Evolutionary conservation across 2,329 filamentous ascomycete species (phyloP).

Genomic region (Mollisia scopiformis): DNA sequence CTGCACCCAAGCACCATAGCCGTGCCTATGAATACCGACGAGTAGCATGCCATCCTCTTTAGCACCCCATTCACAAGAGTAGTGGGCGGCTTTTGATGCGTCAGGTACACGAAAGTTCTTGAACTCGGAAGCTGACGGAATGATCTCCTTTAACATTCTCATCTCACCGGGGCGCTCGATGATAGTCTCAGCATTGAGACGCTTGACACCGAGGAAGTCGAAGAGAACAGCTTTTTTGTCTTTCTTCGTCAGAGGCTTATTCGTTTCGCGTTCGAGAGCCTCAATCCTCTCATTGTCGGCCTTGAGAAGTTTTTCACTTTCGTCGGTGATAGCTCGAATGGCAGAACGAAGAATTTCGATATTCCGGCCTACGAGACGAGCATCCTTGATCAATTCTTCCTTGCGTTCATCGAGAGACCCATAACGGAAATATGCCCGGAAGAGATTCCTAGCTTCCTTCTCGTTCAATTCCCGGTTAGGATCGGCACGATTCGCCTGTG

Average conservation of each 20-base stretch:
- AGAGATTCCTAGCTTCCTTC: slow-evolving; percentile 90
- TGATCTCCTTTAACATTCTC: slow-evolving; percentile 77
- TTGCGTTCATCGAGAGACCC: slow-evolving; percentile 87
- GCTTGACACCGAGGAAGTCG: slow-evolving; percentile 90
- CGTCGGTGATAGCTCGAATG: slow-evolving; percentile 67
- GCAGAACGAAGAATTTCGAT: slow-evolving; percentile 76
- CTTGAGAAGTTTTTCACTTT: slow-evolving; percentile 73
- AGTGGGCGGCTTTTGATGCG: slow-evolving; percentile 89
- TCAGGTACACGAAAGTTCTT: slow-evolving; percentile 85
- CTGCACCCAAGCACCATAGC: slow-evolving; percentile 92
- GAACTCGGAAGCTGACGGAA: slow-evolving; percentile 69
- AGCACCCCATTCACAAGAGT: slow-evolving; percentile 89
- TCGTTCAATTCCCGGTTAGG: slow-evolving; percentile 88
- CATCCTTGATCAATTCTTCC: slow-evolving; percentile 85
- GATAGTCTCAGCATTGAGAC: slow-evolving; percentile 94
- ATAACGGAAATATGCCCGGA: slow-evolving; percentile 87
- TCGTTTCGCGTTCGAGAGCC: slow-evolving; percentile 68
- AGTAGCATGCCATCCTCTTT: slow-evolving; percentile 97
- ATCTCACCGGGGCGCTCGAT: slow-evolving; percentile 90
- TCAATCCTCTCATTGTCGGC: slow-evolving; percentile 70
- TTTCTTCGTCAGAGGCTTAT: slow-evolving; percentile 89
- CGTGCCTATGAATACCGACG: slow-evolving; percentile 88
- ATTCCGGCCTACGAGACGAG: slow-evolving; percentile 82
- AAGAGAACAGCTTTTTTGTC: slow-evolving; percentile 97
- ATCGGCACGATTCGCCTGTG: slow-evolving; percentile 75